Evolutionary conservation across 495 filamentous ascomycete genomes (phyloP), one percentile per base, ranked within the genome.

Genomic region (Lasiosphaeria ovina): DNA sequence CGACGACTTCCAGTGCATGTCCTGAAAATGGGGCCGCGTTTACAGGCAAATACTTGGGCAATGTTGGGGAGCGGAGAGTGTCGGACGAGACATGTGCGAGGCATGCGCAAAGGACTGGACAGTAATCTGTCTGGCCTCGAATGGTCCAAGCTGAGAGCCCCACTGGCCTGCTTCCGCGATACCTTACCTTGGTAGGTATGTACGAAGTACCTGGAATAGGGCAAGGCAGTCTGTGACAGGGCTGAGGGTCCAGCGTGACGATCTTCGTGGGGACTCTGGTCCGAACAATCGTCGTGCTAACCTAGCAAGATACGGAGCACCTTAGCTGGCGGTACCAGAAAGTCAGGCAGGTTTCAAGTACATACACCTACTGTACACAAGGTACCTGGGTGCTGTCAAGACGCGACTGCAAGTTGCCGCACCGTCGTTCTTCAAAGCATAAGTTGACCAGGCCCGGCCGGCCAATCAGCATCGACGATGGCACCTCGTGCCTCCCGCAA

Each of bases 401-500:
- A 42, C 38, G 38, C 38, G 0, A 42, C 38, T 42, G 3, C 38
- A 42, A 42, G 38, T 24, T 24, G 24, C 24, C 24, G 24, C 24
- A 24, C 24, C 0, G 24, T 24, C 24, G 24, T 24, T 24, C 24
- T 24, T 24, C 24, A 24, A 24, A 24, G 24, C 24, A 24, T 24
- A 24, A 24, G 24, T 24, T 24, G 24, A 2, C 24, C 24, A 24
- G 24, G 24, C 17, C 33, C 33, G 9, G 14, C 40, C 33, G 50
- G 9, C 67, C 67, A 69, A 71, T 71, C 68, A 69, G 52, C 16
- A 5, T 34, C n/a, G 7, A 24, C 48, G 6, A 60, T 59, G 55
- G 44, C 66, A 63, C 66, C 68, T 35, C 66, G 66, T 68, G 68
- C 65, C 63, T 63, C 40, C 17, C 51, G 45, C 48, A 66, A 58